Evolutionary conservation across 2,329 filamentous ascomycete species (phyloP), one percentile per base, ranked within the genome.

Genomic region (Neoscytalidium dimidiatum): DNA sequence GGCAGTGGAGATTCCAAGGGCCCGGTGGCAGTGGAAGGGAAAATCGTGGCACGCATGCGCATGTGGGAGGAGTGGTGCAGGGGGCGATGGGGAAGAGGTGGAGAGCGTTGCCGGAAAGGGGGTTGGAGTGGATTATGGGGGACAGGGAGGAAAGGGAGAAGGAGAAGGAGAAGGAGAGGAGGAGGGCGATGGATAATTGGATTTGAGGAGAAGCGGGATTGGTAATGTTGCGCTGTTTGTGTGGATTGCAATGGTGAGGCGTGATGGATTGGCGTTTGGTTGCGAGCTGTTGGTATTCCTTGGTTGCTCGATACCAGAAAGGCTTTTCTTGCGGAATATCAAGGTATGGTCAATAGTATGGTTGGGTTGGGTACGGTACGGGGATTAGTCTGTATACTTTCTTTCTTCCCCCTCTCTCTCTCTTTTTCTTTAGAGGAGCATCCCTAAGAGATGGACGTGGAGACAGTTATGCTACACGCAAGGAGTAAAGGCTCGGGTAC

Each of bases 71-170:
- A 21, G 7, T 38, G 57, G 44, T 11, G 41, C 26, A 31, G 21
- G 41, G 41, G 7, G 23, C 29, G 11, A 17, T 46, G 4, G 52
- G 33, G 3, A 43, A 31, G 41, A 26, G 33, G 28, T 60, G 56
- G 56, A 60, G 23, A 14, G 56, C 8, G 1, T 60, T 60, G 41
- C 56, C 56, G 66, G 74, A 69, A 3, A 72, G 76, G 8, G 70
- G 74, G 1, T 73, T 77, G 26, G 75, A 73, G 0, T 78, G 75
- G 76, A 63, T 77, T 26, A 76, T 73, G 61, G 73, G 74, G 4
- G 72, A 67, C 62, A 69, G 66, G 5, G 68, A 67, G 61, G 28
- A 62, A 17, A 48, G 64, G 41, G 60, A 66, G 60, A 66, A 51
- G 26, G 64, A 66, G 31, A 74, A 71, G 33, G 73, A 76, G 17